phyloP scores from a whole-genome alignment of 2,329 filamentous ascomycete species.

The Microdochium bolleyi region DNA sequence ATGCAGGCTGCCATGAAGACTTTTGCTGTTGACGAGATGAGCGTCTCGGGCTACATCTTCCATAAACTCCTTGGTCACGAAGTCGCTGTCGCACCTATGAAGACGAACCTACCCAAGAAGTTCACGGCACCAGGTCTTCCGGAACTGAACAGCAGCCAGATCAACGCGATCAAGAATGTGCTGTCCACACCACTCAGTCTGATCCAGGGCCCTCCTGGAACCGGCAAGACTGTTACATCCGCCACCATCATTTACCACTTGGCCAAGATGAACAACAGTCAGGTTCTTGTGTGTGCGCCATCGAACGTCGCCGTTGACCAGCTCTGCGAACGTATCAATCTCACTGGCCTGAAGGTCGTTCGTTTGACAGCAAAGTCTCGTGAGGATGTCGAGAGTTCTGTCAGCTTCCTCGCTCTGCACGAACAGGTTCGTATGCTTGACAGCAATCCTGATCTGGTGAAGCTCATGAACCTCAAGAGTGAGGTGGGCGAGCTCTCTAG shows the following conservation, averaged over 20 bases:
- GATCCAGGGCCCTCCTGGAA: constrained; percentile 94
- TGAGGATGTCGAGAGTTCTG: constrained; percentile 97
- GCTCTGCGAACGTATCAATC: constrained; percentile 92
- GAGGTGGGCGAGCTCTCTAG: constrained; percentile 88
- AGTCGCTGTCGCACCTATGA: constrained; percentile 89
- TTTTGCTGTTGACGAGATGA: constrained; percentile 96
- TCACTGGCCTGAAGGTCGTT: constrained; percentile 90
- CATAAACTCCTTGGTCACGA: constrained; percentile 94
- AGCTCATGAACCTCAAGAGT: constrained; percentile 85
- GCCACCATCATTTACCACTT: constrained; percentile 98
- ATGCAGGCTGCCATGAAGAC: constrained; percentile 99
- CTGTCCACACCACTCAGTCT: constrained; percentile 88
- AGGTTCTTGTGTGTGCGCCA: constrained; percentile 91
- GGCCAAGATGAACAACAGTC: constrained; percentile 88
- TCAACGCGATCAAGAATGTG: constrained; percentile 92
- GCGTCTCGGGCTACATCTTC: constrained; percentile 97
- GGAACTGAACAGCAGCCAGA: constrained; percentile 91
- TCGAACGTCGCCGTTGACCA: constrained; percentile 99
- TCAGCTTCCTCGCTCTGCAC: constrained; percentile 89
- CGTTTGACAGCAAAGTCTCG: constrained; percentile 97
- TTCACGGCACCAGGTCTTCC: constrained; percentile 92
- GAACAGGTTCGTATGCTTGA: constrained; percentile 98
- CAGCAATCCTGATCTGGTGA: constrained; percentile 86
- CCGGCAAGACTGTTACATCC: constrained; percentile 96
- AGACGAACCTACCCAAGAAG: constrained; percentile 91